A percentile compares a stretch with the other conserved stretches of the same genome.
Conservation (phyloP, 208 protist species). For the Trichomonas gallinae region DNA sequence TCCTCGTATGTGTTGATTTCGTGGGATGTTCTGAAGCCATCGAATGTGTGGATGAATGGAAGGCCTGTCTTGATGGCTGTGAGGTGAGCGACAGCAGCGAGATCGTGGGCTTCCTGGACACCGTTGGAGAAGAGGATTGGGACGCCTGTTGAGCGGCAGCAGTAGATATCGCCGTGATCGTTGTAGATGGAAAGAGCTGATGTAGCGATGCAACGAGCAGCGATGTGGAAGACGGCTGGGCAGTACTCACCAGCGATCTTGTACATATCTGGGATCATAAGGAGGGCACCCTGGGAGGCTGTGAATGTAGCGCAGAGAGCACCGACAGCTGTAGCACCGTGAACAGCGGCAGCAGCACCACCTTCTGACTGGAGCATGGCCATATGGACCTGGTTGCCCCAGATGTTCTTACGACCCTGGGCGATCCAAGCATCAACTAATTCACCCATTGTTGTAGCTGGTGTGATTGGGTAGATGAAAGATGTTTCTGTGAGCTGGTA, state of each 20-base stretch:
- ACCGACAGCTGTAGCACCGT: constrained; percentile 37
- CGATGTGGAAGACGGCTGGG: not conserved
- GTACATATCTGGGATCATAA: not conserved
- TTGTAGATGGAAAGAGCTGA: not conserved
- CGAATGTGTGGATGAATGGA: constrained; percentile 36
- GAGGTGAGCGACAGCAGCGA: constrained; percentile 48
- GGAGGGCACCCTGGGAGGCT: not conserved
- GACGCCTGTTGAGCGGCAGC: constrained; percentile 41
- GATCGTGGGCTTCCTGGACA: constrained; percentile 52
- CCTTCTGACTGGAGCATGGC: constrained; percentile 5
- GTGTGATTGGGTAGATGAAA: no score
- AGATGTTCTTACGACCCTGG: not conserved
- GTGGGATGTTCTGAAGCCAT: constrained; percentile 29
- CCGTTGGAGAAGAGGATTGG: constrained; percentile 44
- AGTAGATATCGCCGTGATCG: constrained; percentile 51
- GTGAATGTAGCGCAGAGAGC: constrained; percentile 39
- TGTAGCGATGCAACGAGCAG: not conserved
- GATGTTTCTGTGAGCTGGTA: not conserved
- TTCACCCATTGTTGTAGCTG: no score
- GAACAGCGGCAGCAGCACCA: constrained; percentile 35
- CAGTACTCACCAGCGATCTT: constrained; percentile 26
- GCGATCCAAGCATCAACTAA: no score
- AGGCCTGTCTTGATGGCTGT: not conserved
- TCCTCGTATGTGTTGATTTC: not conserved
- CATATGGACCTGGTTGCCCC: not conserved